These are phyloP conservation scores for Cyclocybe cylindracea DNA, from an alignment of 768 basidiomycete species.

Conservation along the genomic window DNA sequence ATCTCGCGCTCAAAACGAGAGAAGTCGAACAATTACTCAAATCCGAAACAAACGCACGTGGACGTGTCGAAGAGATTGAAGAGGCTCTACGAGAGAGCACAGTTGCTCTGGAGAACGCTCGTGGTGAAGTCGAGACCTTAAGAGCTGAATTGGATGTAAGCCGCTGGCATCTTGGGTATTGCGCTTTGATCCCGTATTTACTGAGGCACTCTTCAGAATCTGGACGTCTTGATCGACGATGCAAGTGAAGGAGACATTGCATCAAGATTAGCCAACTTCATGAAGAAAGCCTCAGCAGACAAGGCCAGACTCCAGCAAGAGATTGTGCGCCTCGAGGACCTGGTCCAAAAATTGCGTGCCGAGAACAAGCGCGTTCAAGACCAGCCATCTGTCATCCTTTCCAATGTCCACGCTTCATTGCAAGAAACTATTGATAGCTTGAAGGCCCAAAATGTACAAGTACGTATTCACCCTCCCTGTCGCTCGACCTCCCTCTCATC, in stretches of 20 bases:
- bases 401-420: neutral
- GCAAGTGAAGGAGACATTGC: slow-evolving; percentile 40
- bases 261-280: slow-evolving; percentile 47
- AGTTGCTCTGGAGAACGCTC: slow-evolving; percentile 83
- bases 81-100: slow-evolving; percentile 88
- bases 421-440: slow-evolving; percentile 2
- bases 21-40: slow-evolving; percentile 65
- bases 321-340: slow-evolving; percentile 50
- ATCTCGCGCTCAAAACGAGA: slow-evolving; percentile 64
- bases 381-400: neutral
- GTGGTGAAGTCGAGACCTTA: slow-evolving; percentile 84
- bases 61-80: slow-evolving; percentile 82
- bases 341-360: slow-evolving; percentile 12
- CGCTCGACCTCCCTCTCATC: neutral
- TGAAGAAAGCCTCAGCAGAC: slow-evolving; percentile 50
- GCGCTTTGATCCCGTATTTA: neutral
- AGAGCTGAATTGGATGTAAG: slow-evolving; percentile 77
- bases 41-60: slow-evolving; percentile 61
- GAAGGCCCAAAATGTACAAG: slow-evolving; percentile 8
- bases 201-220: slow-evolving; percentile 46
- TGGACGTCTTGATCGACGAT: slow-evolving; percentile 58
- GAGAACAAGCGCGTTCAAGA: slow-evolving; percentile 8
- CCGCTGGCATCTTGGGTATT: neutral
- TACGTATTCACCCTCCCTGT: slow-evolving; percentile 3
- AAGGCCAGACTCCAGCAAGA: slow-evolving; percentile 55